A percentile compares a stretch with the other conserved stretches of the same genome.
Evolutionary conservation across 2,329 filamentous ascomycete species (phyloP).

Genomic region (Colletotrichum phormii): DNA sequence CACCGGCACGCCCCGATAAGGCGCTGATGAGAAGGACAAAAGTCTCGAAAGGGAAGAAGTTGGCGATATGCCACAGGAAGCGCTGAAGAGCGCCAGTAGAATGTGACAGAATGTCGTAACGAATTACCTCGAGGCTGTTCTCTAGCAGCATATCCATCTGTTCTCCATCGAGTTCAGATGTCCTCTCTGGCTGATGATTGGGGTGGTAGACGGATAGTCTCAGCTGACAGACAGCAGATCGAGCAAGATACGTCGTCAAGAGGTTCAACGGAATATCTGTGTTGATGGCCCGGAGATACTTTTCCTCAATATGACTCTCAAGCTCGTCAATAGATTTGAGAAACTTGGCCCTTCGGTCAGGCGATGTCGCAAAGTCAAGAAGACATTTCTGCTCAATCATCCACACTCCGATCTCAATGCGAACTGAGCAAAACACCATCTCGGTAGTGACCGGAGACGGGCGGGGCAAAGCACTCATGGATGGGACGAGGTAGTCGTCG

Average conservation of each 20-base stretch:
- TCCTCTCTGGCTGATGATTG: neutral
- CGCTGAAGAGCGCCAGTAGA: slow-evolving; percentile 53
- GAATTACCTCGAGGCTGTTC: slow-evolving; percentile 60
- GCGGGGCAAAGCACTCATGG: slow-evolving; percentile 48
- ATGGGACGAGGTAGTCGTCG: slow-evolving; percentile 67
- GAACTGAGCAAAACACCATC: slow-evolving; percentile 27
- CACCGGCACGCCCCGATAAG: slow-evolving; percentile 59
- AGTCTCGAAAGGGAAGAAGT: slow-evolving; percentile 66
- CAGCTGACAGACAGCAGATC: slow-evolving; percentile 12
- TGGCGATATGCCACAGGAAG: slow-evolving; percentile 66
- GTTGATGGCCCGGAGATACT: neutral
- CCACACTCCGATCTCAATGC: slow-evolving; percentile 23
- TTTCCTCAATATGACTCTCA: neutral
- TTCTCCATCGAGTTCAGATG: slow-evolving; percentile 52
- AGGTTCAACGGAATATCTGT: neutral
- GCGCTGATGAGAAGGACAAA: slow-evolving; percentile 66
- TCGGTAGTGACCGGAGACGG: slow-evolving; percentile 39
- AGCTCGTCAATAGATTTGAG: slow-evolving; percentile 10
- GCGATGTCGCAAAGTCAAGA: neutral
- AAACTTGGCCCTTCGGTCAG: neutral
- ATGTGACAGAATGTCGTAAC: slow-evolving; percentile 59
- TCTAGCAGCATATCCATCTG: slow-evolving; percentile 67
- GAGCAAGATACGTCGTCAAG: neutral
- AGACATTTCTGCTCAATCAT: slow-evolving; percentile 21
- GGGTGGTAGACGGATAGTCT: slow-evolving; percentile 10